Percentiles rank a stretch among this genome's conserved stretches.
Evolutionary conservation across 345 rosid species (phyloP).

Genomic region (Fremontodendron californicum): DNA sequence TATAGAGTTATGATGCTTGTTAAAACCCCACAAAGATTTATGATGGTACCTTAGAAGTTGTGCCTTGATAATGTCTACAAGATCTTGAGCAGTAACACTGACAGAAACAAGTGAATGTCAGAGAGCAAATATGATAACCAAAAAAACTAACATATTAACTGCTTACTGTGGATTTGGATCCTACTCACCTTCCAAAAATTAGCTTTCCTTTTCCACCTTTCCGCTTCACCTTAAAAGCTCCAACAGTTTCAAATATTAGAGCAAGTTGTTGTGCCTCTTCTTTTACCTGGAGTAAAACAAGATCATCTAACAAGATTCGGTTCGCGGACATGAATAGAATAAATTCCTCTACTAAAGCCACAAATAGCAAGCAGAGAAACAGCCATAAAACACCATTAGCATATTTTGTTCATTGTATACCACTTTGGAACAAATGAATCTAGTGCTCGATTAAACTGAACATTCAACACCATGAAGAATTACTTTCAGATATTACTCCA

Average conservation of each 20-base stretch:
- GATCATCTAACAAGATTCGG: background rate
- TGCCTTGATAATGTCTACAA: slow-evolving; percentile 85
- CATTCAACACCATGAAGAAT: background rate
- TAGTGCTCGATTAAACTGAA: background rate
- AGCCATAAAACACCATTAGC: background rate
- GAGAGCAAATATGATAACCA: slow-evolving; percentile 7
- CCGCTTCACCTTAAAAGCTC: slow-evolving; percentile 93
- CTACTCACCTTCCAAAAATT: slow-evolving; percentile 82
- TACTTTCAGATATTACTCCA: background rate
- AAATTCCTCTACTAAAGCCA: background rate
- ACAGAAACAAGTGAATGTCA: slow-evolving; percentile 18
- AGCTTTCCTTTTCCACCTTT: slow-evolving; percentile 88
- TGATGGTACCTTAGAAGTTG: slow-evolving; percentile 79
- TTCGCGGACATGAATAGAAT: background rate
- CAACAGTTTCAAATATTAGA: slow-evolving; percentile 73
- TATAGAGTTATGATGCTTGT: background rate
- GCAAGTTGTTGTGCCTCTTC: slow-evolving; percentile 92
- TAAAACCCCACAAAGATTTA: background rate
- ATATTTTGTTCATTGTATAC: background rate
- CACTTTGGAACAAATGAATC: background rate
- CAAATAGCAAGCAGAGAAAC: background rate
- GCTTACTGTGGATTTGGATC: background rate
- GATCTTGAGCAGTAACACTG: slow-evolving; percentile 95
- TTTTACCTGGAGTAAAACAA: slow-evolving; percentile 56
- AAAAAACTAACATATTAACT: background rate